These are phyloP conservation scores for Pseudomonodictys pantanalensis DNA, from an alignment of 495 filamentous ascomycete genomes.

Conservation along the genomic window DNA sequence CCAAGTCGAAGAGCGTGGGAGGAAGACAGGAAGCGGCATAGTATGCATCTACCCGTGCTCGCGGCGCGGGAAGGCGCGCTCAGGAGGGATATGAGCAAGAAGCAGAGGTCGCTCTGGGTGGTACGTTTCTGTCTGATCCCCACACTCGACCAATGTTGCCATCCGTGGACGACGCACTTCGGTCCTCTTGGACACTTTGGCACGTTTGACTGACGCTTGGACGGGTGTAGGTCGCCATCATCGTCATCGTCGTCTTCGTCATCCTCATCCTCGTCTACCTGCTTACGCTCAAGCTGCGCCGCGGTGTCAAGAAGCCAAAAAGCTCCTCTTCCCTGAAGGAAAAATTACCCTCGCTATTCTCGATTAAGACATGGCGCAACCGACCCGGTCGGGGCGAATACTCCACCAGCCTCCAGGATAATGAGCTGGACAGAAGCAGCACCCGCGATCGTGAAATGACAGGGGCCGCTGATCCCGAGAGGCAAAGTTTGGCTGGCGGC, in stretches of 20 bases:
- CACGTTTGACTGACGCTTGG: neutral
- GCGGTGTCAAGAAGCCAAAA: slow-evolving; percentile 52
- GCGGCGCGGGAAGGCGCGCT: neutral
- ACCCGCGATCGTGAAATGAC: slow-evolving; percentile 32
- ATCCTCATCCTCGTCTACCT: slow-evolving; percentile 48
- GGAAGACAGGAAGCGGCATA: neutral
- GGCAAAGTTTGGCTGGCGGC: slow-evolving; percentile 11
- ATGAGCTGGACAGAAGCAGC: slow-evolving; percentile 13
- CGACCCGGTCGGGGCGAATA: slow-evolving; percentile 17
- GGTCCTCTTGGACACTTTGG: too few relatives aligned
- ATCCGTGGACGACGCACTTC: neutral
- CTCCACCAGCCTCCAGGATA: slow-evolving; percentile 24
- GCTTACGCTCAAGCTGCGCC: slow-evolving; percentile 47
- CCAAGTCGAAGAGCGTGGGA: neutral
- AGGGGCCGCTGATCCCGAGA: slow-evolving; percentile 14
- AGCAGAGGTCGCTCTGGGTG: neutral
- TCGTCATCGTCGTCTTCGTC: slow-evolving; percentile 43
- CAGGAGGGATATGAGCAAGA: slow-evolving; percentile 2
- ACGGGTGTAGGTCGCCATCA: slow-evolving; percentile 38
- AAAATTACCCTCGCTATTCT: slow-evolving; percentile 22
- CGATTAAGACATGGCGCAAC: slow-evolving; percentile 22
- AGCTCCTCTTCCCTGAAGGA: neutral
- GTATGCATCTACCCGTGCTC: slow-evolving; percentile 16
- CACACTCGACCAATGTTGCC: neutral
- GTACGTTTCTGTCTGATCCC: neutral